A percentile compares a stretch with the other conserved stretches of the same genome.
phyloP scores from a whole-genome alignment of 2,329 filamentous ascomycete species.

The Zymoseptoria pseudotritici region DNA sequence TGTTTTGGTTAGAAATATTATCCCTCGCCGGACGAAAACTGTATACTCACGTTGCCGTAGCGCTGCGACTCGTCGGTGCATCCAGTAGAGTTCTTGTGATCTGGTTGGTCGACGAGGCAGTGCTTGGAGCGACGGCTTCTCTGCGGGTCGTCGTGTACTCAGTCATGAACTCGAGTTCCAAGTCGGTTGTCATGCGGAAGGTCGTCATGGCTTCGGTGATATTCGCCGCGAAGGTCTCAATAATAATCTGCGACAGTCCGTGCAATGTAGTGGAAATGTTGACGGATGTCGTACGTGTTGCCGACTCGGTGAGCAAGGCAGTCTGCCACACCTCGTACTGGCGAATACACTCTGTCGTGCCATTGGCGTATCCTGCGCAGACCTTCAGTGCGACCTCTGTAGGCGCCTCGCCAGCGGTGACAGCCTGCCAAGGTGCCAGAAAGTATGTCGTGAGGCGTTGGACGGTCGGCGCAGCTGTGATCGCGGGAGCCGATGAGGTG shows the following conservation, averaged over 20 bases:
- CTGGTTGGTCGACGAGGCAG: conserved; percentile 22
- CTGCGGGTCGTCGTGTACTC: conserved; percentile 27
- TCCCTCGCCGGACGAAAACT: neutral
- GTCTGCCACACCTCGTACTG: conserved; percentile 39
- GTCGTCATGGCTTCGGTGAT: conserved; percentile 34
- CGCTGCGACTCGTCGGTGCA: conserved; percentile 7
- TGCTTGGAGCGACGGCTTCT: conserved; percentile 11
- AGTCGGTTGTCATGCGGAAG: conserved; percentile 33
- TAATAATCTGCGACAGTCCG: conserved; percentile 28
- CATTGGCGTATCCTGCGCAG: conserved; percentile 32
- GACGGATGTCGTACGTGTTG: conserved; percentile 30
- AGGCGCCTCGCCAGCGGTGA: conserved; percentile 34
- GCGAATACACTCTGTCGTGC: conserved; percentile 33
- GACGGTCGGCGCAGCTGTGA: conserved; percentile 34
- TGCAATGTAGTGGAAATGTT: conserved; percentile 35
- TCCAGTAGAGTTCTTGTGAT: conserved; percentile 24
- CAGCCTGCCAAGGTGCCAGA: conserved; percentile 37
- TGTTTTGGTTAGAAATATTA: too few species aligned
- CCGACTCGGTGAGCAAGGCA: conserved; percentile 31
- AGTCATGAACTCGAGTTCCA: conserved; percentile 32
- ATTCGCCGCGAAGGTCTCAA: conserved; percentile 34
- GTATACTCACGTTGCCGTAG: conserved; percentile 17
- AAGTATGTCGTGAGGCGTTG: conserved; percentile 38
- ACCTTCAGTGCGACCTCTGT: conserved; percentile 37
- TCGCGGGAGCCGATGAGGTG: conserved; percentile 11